Base-by-base conservation (phyloP, 768 basidiomycete species). In the Mycena albidolilacea region DNA sequence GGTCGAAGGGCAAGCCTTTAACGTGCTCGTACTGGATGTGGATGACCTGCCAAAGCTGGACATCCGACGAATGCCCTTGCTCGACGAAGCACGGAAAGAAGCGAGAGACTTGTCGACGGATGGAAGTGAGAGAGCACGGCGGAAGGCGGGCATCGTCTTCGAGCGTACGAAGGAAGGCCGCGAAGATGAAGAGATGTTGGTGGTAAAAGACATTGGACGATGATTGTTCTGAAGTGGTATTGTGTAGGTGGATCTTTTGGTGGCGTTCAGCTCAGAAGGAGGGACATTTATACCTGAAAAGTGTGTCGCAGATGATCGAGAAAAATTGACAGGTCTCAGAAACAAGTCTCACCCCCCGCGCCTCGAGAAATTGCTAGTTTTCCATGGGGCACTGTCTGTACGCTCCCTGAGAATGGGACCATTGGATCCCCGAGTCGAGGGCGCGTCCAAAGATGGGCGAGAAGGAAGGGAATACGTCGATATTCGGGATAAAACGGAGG, bases 91-190 rank as follows among this genome's bases (percentile, higher is more conserved):
- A 15, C 67, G 38, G 17, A 72, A 5, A 1, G 55, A 50, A 10
- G 61, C 67, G 23, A 72, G 39, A 4, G 71, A 44, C 17, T 72
- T 68, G 7, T 64, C 61, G 46, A 72, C 54, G 3, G 38, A 46
- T 0, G 66, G 50, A 15, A 72, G 14, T 0, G 65, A 64, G 0
- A 72, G 30, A 7, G 71, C 52, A 5, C 67, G 66, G 8, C 59
- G 38, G 44, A 72, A 46, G 6, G 71, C 71, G 10, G 65, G 71
- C 64, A 67, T 62, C 8, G 71, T 59, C 23, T 48, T 72, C 11
- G 71, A 72, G 8, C 38, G 66, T 7, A 8, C 11, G 61, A 64
- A 43, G 19, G 71, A 43, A 5, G 67, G 67, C 9, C 62, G 71
- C 35, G 64, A 30, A 35, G 54, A 30, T 35, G 71, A 17, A 23